Base-by-base conservation (phyloP, 2,329 filamentous ascomycete species). In the Triangularia setosa region DNA sequence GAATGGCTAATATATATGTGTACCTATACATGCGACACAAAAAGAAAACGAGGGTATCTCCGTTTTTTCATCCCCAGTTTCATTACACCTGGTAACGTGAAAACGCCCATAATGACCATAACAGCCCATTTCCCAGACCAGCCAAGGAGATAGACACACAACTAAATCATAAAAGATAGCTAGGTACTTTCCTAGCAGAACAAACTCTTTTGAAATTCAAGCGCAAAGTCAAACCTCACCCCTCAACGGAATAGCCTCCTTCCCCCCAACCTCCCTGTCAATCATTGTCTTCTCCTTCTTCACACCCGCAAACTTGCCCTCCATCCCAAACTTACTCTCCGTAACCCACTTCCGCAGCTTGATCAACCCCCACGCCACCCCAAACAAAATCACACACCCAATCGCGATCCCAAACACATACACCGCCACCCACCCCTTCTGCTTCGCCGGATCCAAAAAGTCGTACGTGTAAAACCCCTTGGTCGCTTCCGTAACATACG, bases 401-500 rank as follows among this genome's bases (percentile, higher is more conserved):
- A 79, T 79, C 2, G 83, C 77, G 57, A 89, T 86, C 7, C 83
- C 83, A 58, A 91, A 76, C 58, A 86, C 84, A 72, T 90, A 91
- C 1, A 79, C 90, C 0, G 86, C 84, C 3, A 93, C 86, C 6
- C 80, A 77, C 0, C 81, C 83, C 16, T 82, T 81, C 58, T 83
- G 76, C 18, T 74, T 72, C 16, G 58, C 63, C 1, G 87, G 82
- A 73, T 96, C 83, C n/a, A 96, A 83, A 77, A 96, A 96, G 64
- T 72, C 74, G 78, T 96, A 96, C 0, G 90, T 83, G 75, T 93
- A 96, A 74, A 89, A 91, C 2, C 85, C 85, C 74, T 92, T 81
- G 0, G 87, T 88, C 4, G 85, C 85, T 66, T 84, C 77, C 0
- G 90, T 93, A 23, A 95, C 70, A 75, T 91, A 96, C 1, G 91